phyloP scores from a whole-genome alignment of 2,329 filamentous ascomycete genomes.

The Colletotrichum lini region DNA sequence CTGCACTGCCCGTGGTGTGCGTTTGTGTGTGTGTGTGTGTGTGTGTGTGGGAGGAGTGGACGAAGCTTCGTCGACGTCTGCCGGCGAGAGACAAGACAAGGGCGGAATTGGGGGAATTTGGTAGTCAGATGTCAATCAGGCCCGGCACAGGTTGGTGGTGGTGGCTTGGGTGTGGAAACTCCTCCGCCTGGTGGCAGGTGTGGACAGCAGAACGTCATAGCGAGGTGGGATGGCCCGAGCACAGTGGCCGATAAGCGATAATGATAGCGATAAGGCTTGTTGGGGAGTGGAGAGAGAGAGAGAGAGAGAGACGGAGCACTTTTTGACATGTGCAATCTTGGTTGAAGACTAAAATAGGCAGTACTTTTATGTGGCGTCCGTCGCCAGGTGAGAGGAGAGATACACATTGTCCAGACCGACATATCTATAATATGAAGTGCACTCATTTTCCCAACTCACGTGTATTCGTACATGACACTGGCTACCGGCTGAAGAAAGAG shows the following conservation, averaged over 20 bases:
- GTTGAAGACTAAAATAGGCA: constrained; percentile 1
- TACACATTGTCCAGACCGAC: no score
- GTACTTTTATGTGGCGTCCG: no score
- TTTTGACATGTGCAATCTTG: constrained; percentile 19
- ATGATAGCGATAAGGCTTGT: constrained; percentile 34
- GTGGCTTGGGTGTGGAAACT: constrained; percentile 31
- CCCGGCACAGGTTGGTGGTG: neutral
- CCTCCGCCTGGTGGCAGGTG: constrained; percentile 39
- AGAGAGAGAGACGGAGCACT: neutral
- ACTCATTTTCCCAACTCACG: no score
- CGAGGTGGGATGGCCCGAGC: constrained; percentile 30
- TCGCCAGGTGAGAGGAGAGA: no score
- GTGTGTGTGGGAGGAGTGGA: neutral
- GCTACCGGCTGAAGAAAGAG: no score
- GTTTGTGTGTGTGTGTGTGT: neutral
- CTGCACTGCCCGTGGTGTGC: constrained; percentile 27
- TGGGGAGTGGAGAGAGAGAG: constrained; percentile 5
- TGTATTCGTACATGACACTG: no score
- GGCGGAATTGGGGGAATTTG: constrained; percentile 30
- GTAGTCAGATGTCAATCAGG: constrained; percentile 38
- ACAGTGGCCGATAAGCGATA: constrained; percentile 14
- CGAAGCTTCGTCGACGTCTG: constrained; percentile 31
- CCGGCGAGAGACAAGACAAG: constrained; percentile 35
- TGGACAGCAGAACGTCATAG: constrained; percentile 37
- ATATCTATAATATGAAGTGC: no score